These are phyloP conservation scores for Botrytis cinerea DNA, from an alignment of 2,329 filamentous ascomycete species.

Conservation along the genomic window DNA sequence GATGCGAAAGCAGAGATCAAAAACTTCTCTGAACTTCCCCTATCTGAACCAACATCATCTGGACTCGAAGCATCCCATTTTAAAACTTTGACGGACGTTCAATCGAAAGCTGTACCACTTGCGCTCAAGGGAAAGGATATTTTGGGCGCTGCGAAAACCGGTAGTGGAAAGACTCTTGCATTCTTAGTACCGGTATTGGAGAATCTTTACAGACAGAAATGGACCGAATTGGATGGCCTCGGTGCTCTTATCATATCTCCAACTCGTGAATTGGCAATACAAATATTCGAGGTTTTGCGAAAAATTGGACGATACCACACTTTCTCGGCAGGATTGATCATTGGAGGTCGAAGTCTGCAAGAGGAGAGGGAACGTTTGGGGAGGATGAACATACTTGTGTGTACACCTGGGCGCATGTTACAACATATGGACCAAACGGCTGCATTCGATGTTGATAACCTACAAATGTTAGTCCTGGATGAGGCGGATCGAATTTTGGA, in stretches of 20 bases:
- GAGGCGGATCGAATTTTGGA: conserved; percentile 97
- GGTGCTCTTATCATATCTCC: conserved; percentile 92
- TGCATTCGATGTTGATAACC: conserved; percentile 82
- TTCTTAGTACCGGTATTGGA: conserved; percentile 92
- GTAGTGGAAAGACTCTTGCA: conserved; percentile 91
- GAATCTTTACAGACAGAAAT: conserved; percentile 84
- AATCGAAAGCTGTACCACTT: conserved; percentile 83
- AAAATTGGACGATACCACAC: conserved; percentile 87
- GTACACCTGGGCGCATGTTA: conserved; percentile 90
- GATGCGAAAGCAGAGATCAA: conserved; percentile 47
- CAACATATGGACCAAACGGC: conserved; percentile 96
- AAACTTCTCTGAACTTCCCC: conserved; percentile 79
- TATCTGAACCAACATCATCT: conserved; percentile 76
- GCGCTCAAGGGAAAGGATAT: conserved; percentile 86
- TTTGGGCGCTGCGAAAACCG: conserved; percentile 91
- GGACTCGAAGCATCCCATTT: conserved; percentile 88
- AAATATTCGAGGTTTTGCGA: conserved; percentile 92
- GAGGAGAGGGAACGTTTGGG: conserved; percentile 82
- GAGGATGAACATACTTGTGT: conserved; percentile 96
- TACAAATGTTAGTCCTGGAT: conserved; percentile 91
- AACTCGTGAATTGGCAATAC: conserved; percentile 90
- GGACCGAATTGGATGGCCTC: conserved; percentile 87
- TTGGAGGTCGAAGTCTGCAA: conserved; percentile 86
- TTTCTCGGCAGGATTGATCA: conserved; percentile 90
- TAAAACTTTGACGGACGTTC: conserved; percentile 87